Conservation (phyloP, 108 stramenopile genomes). For the Hondaea fermentalgiana region DNA sequence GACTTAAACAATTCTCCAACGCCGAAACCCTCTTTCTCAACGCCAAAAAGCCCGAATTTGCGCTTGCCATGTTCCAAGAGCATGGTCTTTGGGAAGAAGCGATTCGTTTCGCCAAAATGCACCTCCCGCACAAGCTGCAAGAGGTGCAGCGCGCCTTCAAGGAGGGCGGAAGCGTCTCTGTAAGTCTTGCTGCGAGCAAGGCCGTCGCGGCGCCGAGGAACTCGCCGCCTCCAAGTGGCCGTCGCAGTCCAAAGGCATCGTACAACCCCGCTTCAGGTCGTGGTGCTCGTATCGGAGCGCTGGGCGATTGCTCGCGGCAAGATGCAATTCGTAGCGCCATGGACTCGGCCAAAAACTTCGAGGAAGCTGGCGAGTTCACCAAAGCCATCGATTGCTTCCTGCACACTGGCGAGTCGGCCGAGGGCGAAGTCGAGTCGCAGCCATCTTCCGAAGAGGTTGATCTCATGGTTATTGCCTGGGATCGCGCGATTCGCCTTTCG, state of each 20-base stretch:
- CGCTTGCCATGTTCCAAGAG: slow-evolving; percentile 48
- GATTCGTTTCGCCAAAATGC: slow-evolving; percentile 40
- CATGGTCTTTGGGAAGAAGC: slow-evolving; percentile 49
- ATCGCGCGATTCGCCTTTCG: slow-evolving; percentile 41
- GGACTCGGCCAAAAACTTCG: slow-evolving; percentile 27
- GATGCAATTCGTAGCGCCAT: slow-evolving; percentile 16
- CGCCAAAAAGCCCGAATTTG: slow-evolving; percentile 53
- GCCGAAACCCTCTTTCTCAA: slow-evolving; percentile 51
- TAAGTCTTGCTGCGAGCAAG: neutral
- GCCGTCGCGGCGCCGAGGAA: neutral
- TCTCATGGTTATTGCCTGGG: slow-evolving; percentile 47
- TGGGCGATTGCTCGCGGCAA: neutral
- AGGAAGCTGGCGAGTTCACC: slow-evolving; percentile 37
- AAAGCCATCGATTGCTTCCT: slow-evolving; percentile 51
- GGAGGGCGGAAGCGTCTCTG: neutral
- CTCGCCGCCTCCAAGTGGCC: neutral
- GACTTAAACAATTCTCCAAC: slow-evolving; percentile 13
- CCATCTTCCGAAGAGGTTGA: neutral
- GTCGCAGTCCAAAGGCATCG: neutral
- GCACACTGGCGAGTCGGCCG: slow-evolving; percentile 9
- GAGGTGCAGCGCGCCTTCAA: slow-evolving; percentile 26
- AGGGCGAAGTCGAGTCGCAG: neutral
- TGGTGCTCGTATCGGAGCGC: neutral
- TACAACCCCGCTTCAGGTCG: neutral
- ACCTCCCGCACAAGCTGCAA: slow-evolving; percentile 46